Conservation (phyloP, 805 yeast species). For the Limtongozyma cylindracea region DNA sequence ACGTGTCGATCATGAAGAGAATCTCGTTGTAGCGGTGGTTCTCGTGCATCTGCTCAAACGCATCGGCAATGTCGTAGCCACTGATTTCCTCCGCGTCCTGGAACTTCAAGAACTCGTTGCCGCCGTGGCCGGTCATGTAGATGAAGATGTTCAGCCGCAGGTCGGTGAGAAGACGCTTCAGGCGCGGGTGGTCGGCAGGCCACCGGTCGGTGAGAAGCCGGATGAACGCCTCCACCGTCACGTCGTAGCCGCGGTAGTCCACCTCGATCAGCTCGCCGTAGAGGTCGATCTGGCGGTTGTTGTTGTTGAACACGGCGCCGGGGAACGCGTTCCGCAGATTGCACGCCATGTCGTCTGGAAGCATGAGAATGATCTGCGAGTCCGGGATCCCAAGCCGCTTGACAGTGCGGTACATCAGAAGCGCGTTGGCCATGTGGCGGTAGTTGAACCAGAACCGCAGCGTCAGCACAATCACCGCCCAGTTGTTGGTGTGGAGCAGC, state of each 20-base stretch:
- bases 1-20: slow-evolving; percentile 93
- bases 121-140: slow-evolving; percentile 97
- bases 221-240: slow-evolving; percentile 91
- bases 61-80: slow-evolving; percentile 88
- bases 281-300: slow-evolving; percentile 74
- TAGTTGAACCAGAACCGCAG: slow-evolving; percentile 97
- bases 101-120: slow-evolving; percentile 87
- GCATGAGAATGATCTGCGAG: slow-evolving; percentile 87
- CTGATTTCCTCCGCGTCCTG: slow-evolving; percentile 98
- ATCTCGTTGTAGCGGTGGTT: slow-evolving; percentile 88
- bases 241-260: slow-evolving; percentile 94
- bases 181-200: slow-evolving; percentile 84
- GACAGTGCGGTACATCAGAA: slow-evolving; percentile 87
- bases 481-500: slow-evolving; percentile 30
- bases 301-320: slow-evolving; percentile 86
- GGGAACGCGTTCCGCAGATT: slow-evolving; percentile 91
- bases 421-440: slow-evolving; percentile 90
- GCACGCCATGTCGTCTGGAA: slow-evolving; percentile 93
- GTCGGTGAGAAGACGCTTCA: slow-evolving; percentile 76
- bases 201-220: slow-evolving; percentile 84
- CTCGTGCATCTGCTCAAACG: slow-evolving; percentile 91
- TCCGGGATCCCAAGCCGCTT: slow-evolving; percentile 94
- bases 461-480: slow-evolving; percentile 87
- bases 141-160: slow-evolving; percentile 85
- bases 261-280: slow-evolving; percentile 92